Conservation (phyloP, 345 rosid species). For the Zanthoxylum bungeanum region DNA sequence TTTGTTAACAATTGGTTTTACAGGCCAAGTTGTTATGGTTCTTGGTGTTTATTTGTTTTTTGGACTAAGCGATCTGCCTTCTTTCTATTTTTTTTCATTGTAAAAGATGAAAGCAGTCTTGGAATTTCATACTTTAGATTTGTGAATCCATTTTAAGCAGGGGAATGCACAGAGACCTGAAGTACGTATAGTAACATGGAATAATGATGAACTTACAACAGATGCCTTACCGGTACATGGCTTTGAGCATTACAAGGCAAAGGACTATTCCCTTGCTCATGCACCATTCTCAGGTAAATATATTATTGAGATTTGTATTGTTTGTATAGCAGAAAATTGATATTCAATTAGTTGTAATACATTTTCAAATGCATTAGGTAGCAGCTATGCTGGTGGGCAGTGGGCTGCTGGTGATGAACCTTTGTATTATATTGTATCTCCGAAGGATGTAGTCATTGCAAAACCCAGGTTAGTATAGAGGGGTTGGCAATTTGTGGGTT, state of each 20-base stretch:
- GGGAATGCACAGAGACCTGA: constrained; percentile 98
- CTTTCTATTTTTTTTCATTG: neutral
- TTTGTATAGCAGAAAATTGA: constrained; percentile 15
- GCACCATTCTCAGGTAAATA: constrained; percentile 91
- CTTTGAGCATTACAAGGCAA: constrained; percentile 96
- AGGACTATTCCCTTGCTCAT: constrained; percentile 96
- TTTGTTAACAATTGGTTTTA: neutral
- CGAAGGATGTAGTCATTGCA: constrained; percentile 97
- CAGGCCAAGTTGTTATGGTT: neutral
- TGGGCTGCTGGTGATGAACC: constrained; percentile 99
- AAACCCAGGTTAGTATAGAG: constrained; percentile 74
- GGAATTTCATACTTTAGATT: constrained; percentile 12
- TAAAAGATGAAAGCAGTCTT: neutral
- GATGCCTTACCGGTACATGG: constrained; percentile 98
- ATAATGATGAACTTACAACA: constrained; percentile 91
- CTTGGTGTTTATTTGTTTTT: neutral
- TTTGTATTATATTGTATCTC: constrained; percentile 86
- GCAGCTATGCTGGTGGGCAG: constrained; percentile 98
- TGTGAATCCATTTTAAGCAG: constrained; percentile 40
- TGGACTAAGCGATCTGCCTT: neutral
- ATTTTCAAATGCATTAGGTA: constrained; percentile 53
- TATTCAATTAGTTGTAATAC: constrained; percentile 18
- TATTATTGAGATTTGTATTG: constrained; percentile 16
- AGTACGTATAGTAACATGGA: constrained; percentile 89
- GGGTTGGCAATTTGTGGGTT: constrained; percentile 6